Base-by-base conservation (phyloP, 352 stramenopile genomes). In the Plasmopara viticola region DNA sequence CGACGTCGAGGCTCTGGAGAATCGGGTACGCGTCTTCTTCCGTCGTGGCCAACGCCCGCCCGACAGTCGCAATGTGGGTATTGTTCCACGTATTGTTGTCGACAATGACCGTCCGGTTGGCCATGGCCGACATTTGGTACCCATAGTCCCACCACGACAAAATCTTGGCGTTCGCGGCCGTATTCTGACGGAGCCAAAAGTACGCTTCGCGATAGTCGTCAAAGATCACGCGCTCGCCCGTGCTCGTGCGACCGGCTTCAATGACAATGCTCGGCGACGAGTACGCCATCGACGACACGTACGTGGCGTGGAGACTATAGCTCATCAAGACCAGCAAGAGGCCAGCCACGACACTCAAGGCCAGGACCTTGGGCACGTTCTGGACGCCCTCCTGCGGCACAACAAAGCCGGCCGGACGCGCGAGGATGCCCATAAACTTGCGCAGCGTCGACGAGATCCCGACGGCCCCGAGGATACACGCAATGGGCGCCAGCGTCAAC, bases 81-180 rank as follows among this genome's bases (percentile, higher is more conserved):
- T 97, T 96, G 76, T 98, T 98, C 92, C 92, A 98, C 58, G 92
- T 98, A 64, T 98, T 98, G 73, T 97, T 97, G 70, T 98, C 93
- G 2, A 97, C 93, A 15, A 90, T 72, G 12, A 90, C 80, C n/a
- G 83, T 93, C 47, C 83, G 83, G 61, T 93, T 93, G 28, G 78
- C 89, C 79, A 97, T 96, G 45, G 76, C 87, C 49, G 80, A 87
- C 74, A 96, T 96, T 66, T 97, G 87, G 58, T 95, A 96, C 41
- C 86, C 86, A 58, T 95, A 96, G 68, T 95, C 86, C 87, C 87
- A 95, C 87, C 87, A 96, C 48, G 80, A 74, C 69, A 96, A 74
- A 50, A 96, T 86, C 68, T 90, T 91, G 35, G 79, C 76, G 54
- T 96, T 72, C 33, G 77, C 84, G 28, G 84, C 68, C 31, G 89